A percentile compares a stretch with the other conserved stretches of the same genome.
phyloP scores from a whole-genome alignment of 2,329 filamentous ascomycete genomes.

The Sclerotinia spermophila region DNA sequence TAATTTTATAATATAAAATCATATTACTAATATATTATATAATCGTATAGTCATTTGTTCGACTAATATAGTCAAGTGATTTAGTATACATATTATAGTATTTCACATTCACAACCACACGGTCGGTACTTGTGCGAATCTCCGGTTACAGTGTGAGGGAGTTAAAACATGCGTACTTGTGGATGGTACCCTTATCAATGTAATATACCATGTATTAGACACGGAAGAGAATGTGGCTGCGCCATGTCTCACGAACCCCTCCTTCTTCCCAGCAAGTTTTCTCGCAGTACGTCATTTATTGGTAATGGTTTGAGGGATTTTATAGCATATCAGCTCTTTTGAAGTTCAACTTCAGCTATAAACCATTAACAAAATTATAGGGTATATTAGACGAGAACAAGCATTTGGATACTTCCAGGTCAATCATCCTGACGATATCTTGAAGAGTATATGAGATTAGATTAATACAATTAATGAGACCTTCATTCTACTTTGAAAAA shows the following conservation, averaged over 20 bases:
- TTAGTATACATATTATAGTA: too few species aligned
- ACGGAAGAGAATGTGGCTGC: neutral
- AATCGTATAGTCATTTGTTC: too few species aligned
- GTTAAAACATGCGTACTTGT: neutral
- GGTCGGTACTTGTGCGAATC: neutral
- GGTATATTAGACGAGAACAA: neutral
- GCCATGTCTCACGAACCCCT: neutral
- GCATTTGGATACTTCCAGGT: neutral
- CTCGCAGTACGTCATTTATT: neutral
- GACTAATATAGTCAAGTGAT: too few species aligned
- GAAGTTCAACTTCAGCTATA: neutral
- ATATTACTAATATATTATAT: too few species aligned
- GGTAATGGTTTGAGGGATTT: too few species aligned
- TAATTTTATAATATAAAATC: too few species aligned
- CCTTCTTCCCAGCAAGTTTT: neutral
- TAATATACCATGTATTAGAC: neutral
- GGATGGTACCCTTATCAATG: neutral
- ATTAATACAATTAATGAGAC: neutral
- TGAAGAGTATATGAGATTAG: neutral
- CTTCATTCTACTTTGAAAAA: too few species aligned
- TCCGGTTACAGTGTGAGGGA: neutral
- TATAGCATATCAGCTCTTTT: neutral
- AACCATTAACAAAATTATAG: neutral
- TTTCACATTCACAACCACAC: too few species aligned
- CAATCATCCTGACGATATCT: neutral